A percentile compares a stretch with the other conserved stretches of the same genome.
phyloP scores from a whole-genome alignment of 1,284 basidiomycete genomes.

The Pseudozyma sp. region DNA sequence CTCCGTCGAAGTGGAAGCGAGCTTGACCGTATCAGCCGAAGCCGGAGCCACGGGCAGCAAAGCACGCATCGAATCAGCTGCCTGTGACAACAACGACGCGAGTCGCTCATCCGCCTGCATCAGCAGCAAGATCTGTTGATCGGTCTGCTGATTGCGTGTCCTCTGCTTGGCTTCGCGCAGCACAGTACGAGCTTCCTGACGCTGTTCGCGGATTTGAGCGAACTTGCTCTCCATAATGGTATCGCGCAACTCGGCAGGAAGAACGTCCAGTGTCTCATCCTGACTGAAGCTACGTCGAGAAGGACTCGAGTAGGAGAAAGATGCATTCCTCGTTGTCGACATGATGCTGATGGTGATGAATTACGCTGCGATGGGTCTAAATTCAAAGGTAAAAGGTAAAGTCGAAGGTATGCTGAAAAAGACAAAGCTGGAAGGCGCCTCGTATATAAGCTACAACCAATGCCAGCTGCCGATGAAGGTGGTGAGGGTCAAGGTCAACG shows the following conservation, averaged over 20 bases:
- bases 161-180: slow-evolving; percentile 39
- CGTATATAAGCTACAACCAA: no score
- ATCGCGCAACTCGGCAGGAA: slow-evolving; percentile 26
- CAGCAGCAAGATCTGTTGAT: slow-evolving; percentile 50
- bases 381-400: not conserved
- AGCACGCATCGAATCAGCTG: slow-evolving; percentile 48
- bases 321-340: not conserved
- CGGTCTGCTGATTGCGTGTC: slow-evolving; percentile 40
- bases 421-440: no score
- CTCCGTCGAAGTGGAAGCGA: slow-evolving; percentile 2
- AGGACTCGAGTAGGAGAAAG: not conserved
- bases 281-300: not conserved
- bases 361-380: not conserved
- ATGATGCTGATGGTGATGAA: not conserved
- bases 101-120: slow-evolving; percentile 52
- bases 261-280: slow-evolving; percentile 12
- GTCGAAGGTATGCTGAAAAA: not conserved
- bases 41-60: slow-evolving; percentile 21
- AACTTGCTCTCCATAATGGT: slow-evolving; percentile 42
- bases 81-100: slow-evolving; percentile 40
- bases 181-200: slow-evolving; percentile 38
- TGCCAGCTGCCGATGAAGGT: no score
- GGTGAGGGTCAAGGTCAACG: no score
- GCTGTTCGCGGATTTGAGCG: slow-evolving; percentile 35
- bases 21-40: slow-evolving; percentile 2